Evolutionary conservation across 306 rosid genomes (phyloP), one percentile per base, ranked within the genome.

Genomic region (Fragaria iinumae): DNA sequence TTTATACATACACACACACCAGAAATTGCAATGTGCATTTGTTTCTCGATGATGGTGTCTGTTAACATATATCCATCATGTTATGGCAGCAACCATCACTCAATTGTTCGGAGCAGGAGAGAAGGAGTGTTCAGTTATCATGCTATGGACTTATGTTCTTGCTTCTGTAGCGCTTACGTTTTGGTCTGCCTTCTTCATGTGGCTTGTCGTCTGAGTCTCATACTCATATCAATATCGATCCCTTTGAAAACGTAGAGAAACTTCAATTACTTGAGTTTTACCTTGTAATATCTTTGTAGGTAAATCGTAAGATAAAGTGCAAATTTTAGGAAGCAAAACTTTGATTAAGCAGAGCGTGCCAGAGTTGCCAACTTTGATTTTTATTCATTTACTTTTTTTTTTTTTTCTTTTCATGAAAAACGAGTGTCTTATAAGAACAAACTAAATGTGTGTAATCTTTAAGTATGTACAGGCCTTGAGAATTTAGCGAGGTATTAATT

Each of bases 91-190:
- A 4, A 89, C 92, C 18, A 88, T 91, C 4, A 90, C 91, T 0
- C 97, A 91, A 69, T 69, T 91, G 84, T 91, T 91, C 38, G 94
- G 94, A 77, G 93, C 88, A 5, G 97, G 94, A 62, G 88, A 89
- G 83, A 81, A 76, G 12, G 97, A 89, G 85, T 91, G 97, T 71
- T 91, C 97, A 1, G 82, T 89, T 0, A 88, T 91, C 67, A 83
- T 88, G 97, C 75, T 88, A 32, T 91, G 93, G 90, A 87, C 93
- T 39, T 91, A 88, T 73, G 81, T 44, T 20, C 78, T 89, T 67
- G 91, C 97, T 0, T 91, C 97, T 66, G 29, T 89, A 74, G 86
- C 97, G 12, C 88, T 89, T n/a, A 91, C 97, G 18, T 74, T 91
- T 53, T 91, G 97, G 97, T 89, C 90, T 67, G 86, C 93, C 69